phyloP scores from a whole-genome alignment of 108 stramenopile genomes.

The Cyclostephanos tholiformis region DNA sequence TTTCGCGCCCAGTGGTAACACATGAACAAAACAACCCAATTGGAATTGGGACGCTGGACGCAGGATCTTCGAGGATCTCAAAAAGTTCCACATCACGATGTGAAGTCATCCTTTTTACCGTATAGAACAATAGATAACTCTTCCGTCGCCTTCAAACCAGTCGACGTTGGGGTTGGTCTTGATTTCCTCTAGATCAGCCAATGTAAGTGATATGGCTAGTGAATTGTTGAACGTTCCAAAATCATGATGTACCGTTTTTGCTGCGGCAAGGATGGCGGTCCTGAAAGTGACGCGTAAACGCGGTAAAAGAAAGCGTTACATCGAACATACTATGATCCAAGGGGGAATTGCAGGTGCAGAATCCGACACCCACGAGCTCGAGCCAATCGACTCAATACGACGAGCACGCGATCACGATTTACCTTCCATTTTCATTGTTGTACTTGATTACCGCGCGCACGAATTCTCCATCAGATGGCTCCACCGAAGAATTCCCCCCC shows the following conservation, averaged over 20 bases:
- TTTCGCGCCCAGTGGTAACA: background rate
- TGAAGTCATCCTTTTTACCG: conserved; percentile 17
- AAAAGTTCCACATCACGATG: conserved; percentile 1
- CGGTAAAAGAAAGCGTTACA: background rate
- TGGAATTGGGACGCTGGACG: too few species aligned
- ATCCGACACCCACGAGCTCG: too few species aligned
- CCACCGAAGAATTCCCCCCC: background rate
- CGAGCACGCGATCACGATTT: background rate
- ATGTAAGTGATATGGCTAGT: conserved; percentile 33
- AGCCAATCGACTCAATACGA: too few species aligned
- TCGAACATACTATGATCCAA: too few species aligned
- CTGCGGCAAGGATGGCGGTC: conserved; percentile 35
- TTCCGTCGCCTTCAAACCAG: conserved; percentile 52
- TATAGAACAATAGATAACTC: conserved; percentile 54
- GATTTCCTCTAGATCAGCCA: conserved; percentile 38
- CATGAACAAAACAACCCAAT: background rate
- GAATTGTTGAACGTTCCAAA: conserved; percentile 41
- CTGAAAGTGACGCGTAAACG: conserved; percentile 1
- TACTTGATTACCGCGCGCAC: conserved; percentile 36
- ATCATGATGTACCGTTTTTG: conserved; percentile 49
- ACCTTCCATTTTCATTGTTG: conserved; percentile 32
- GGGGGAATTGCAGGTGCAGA: too few species aligned
- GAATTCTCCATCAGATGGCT: background rate
- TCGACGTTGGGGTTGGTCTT: conserved; percentile 42
- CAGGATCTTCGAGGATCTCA: too few species aligned